Evolutionary conservation across 768 basidiomycete genomes (phyloP), one percentile per base, ranked within the genome.

Genomic region (Lenzites betulinus): DNA sequence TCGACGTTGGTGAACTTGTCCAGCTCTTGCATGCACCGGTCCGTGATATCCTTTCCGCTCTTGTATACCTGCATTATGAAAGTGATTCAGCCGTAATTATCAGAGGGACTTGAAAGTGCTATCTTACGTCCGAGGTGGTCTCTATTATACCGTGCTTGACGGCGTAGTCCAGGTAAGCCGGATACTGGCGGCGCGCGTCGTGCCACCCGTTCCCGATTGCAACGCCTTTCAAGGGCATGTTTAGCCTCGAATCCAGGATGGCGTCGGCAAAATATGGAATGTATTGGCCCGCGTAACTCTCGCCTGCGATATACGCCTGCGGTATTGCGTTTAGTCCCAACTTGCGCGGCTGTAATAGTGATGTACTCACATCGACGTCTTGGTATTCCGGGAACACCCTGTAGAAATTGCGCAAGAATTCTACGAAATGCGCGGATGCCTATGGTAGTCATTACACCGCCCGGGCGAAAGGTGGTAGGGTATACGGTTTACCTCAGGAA

Each of bases 161-260:
- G 1, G 87, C 88, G 69, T 88, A 98, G 64, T 96, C 93, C 42
- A 94, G 75, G 71, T 92, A 98, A 18, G 94, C 81, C 16, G 91
- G 86, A 71, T 98, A 99, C 76, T 99, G 97, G 58, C 80, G 79
- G 42, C 84, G 83, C 0, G 88, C 87, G 71, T 98, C 95, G 48
- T 97, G 96, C 97, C 97, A 99, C 6, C 96, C 96, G 73, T 99
- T 99, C 22, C 97, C 97, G 44, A 99, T 97, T 0, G 96, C 92
- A 16, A 83, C 76, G 1, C 97, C 97, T 44, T 81, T 82, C 8
- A 98, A 77, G 0, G 85, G 86, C 26, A 88, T 76, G 25, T 78
- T 69, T 18, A 93, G 76, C 35, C 80, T 71, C 7, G 86, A 84
- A 62, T 79, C 72, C 30, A 97, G 77, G 46, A 96, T 78, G 18